Evolutionary conservation across 331 rosid species (phyloP).

Genomic region (Malus hybrid): DNA sequence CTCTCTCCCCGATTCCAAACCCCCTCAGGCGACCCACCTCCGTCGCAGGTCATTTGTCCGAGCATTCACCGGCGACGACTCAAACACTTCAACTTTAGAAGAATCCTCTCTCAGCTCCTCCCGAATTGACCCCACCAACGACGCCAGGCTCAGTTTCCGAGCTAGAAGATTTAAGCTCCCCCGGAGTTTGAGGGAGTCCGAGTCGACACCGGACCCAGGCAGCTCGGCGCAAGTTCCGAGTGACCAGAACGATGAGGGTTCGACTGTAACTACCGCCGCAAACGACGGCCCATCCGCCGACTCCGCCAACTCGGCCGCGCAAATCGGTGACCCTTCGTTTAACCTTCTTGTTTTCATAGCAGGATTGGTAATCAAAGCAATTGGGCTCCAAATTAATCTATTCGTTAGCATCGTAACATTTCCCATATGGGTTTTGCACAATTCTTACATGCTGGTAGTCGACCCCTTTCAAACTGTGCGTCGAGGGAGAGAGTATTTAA

Average conservation of each 20-base stretch:
- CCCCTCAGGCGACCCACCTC: conserved; percentile 19
- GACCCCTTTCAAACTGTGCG: conserved; percentile 49
- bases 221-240: conserved; percentile 15
- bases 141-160: conserved; percentile 12
- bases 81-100: not conserved
- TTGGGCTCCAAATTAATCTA: conserved; percentile 46
- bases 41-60: conserved; percentile 34
- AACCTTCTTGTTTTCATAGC: conserved; percentile 31
- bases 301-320: conserved; percentile 33
- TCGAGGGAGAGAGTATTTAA: conserved; percentile 21
- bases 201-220: conserved; percentile 9
- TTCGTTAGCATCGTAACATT: conserved; percentile 32
- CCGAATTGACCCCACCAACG: conserved; percentile 9
- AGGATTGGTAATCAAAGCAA: conserved; percentile 44
- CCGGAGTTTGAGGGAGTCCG: conserved; percentile 23
- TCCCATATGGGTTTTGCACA: conserved; percentile 38
- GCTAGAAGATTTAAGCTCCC: not conserved
- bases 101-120: conserved; percentile 21
- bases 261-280: conserved; percentile 35
- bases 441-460: conserved; percentile 30
- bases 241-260: conserved; percentile 29
- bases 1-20: not conserved
- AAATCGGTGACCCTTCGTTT: conserved; percentile 26
- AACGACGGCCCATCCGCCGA: conserved; percentile 15
- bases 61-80: conserved; percentile 1